phyloP scores from a whole-genome alignment of 805 yeast species.

The Spathaspora gorwiae region DNA sequence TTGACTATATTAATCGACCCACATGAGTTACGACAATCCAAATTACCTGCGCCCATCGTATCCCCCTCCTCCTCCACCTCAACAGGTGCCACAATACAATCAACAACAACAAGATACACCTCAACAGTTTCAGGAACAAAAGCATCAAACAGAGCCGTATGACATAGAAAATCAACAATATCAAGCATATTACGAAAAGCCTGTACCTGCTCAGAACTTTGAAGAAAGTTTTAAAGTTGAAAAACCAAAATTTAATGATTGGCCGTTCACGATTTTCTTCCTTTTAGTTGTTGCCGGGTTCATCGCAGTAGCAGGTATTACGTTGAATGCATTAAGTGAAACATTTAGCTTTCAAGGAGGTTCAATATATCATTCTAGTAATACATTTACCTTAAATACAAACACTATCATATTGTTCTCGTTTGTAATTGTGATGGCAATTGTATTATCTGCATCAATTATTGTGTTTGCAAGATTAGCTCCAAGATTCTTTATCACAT shows the following conservation, averaged over 20 bases:
- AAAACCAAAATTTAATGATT: slow-evolving; percentile 64
- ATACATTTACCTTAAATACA: slow-evolving; percentile 65
- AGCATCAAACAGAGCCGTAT: slow-evolving; percentile 11
- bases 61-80: slow-evolving; percentile 5
- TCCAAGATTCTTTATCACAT: slow-evolving; percentile 63
- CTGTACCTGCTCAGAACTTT: slow-evolving; percentile 37
- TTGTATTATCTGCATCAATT: slow-evolving; percentile 54
- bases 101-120: not conserved
- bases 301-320: slow-evolving; percentile 62
- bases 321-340: slow-evolving; percentile 57
- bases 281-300: slow-evolving; percentile 54
- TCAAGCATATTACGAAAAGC: slow-evolving; percentile 24
- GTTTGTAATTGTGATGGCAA: slow-evolving; percentile 56
- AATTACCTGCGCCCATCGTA: slow-evolving; percentile 1
- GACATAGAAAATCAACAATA: slow-evolving; percentile 27
- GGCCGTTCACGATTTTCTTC: slow-evolving; percentile 59
- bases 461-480: slow-evolving; percentile 57
- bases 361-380: slow-evolving; percentile 51
- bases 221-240: slow-evolving; percentile 66
- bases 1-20: not conserved
- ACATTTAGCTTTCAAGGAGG: slow-evolving; percentile 56
- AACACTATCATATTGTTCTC: slow-evolving; percentile 69
- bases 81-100: slow-evolving; percentile 2
- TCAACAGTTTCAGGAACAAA: not conserved
- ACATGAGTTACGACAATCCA: slow-evolving; percentile 5